Evolutionary conservation across 1,139 yeast genomes (phyloP).

Genomic region (Lipomyces yarrowii): DNA sequence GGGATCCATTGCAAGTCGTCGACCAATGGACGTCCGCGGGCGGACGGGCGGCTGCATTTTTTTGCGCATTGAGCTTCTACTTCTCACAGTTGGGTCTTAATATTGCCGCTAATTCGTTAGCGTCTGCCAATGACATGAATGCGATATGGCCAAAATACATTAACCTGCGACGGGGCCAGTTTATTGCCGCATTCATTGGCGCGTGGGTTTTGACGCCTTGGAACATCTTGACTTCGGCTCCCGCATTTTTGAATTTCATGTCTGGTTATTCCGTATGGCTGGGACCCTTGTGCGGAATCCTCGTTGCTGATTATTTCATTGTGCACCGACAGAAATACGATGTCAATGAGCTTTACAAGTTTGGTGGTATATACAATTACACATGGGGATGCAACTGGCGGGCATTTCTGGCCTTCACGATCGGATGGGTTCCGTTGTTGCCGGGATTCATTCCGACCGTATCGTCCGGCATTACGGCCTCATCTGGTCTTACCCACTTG

Average conservation of each 20-base stretch:
- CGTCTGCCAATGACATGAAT: conserved; percentile 61
- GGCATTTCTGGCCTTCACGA: conserved; percentile 67
- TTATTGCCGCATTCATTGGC: conserved; percentile 15
- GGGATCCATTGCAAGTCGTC: conserved; percentile 86
- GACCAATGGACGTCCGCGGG: conserved; percentile 48
- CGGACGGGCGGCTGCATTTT: conserved; percentile 61
- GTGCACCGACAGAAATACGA: conserved; percentile 38
- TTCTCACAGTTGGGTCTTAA: conserved; percentile 77
- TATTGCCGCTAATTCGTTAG: conserved; percentile 60
- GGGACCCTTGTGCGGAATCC: conserved; percentile 42
- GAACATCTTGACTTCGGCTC: conserved; percentile 42
- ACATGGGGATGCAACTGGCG: conserved; percentile 70
- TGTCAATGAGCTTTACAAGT: conserved; percentile 37
- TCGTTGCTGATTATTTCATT: conserved; percentile 39
- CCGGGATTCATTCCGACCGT: conserved; percentile 54
- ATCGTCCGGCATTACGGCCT: conserved; percentile 42
- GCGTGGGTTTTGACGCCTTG: conserved; percentile 38
- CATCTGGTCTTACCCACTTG: conserved; percentile 41
- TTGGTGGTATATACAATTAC: conserved; percentile 54
- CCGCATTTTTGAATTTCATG: conserved; percentile 40
- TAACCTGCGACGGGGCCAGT: conserved; percentile 50
- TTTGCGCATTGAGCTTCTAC: conserved; percentile 70
- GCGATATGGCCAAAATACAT: conserved; percentile 57
- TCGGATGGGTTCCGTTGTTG: conserved; percentile 74
- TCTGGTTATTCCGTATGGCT: conserved; percentile 43